Evolutionary conservation across 2,329 filamentous ascomycete genomes (phyloP).

Genomic region (Neonectria coccinea): DNA sequence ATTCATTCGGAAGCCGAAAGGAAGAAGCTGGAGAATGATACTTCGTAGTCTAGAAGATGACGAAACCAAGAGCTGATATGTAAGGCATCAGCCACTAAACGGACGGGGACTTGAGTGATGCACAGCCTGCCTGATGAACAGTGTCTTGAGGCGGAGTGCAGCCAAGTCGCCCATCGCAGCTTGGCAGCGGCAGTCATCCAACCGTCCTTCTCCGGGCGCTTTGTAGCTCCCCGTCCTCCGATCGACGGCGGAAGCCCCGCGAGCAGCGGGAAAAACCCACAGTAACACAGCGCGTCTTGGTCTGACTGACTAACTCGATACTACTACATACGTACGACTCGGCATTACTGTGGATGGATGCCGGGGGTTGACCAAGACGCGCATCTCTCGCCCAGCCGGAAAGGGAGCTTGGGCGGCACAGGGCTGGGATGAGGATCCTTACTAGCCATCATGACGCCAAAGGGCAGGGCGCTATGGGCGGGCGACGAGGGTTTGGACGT

Average conservation of each 20-base stretch:
- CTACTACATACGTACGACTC: background rate
- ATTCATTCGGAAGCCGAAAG: background rate
- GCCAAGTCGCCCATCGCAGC: background rate
- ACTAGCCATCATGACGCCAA: background rate
- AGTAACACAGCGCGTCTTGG: background rate
- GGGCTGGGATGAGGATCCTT: background rate
- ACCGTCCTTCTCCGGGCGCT: background rate
- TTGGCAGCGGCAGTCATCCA: background rate
- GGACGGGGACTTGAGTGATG: background rate
- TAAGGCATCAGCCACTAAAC: background rate
- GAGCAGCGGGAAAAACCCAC: background rate
- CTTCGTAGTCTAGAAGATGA: too few relatives aligned
- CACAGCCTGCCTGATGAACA: background rate
- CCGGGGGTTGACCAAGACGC: background rate
- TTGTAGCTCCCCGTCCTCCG: background rate
- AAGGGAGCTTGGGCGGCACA: background rate
- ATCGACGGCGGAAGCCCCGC: conserved; percentile 1
- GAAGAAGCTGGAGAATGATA: background rate
- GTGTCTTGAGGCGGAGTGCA: background rate
- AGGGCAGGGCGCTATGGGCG: background rate
- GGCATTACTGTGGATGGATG: background rate
- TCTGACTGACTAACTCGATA: background rate
- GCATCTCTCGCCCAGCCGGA: background rate
- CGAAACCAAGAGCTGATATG: too few relatives aligned
- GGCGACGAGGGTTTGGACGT: too few relatives aligned